phyloP scores from a whole-genome alignment of 1,139 yeast species.

The Yamadazyma blattariae region DNA sequence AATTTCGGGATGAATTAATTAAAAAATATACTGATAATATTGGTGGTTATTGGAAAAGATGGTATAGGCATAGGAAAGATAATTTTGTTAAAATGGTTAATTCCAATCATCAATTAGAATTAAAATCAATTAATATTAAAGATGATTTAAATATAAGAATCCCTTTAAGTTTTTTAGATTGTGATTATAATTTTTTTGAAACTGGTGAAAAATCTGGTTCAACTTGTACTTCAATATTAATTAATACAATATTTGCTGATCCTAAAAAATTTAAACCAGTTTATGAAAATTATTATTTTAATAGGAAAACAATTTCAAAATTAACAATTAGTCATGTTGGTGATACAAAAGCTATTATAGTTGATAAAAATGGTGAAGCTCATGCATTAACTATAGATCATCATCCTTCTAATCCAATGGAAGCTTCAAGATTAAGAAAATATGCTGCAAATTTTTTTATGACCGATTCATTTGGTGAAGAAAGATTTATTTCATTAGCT shows the following conservation, averaged over 20 bases:
- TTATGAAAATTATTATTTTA: constrained; percentile 60
- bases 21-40: constrained; percentile 53
- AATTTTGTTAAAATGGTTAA: constrained; percentile 43
- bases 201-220: constrained; percentile 59
- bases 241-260: constrained; percentile 51
- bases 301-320: constrained; percentile 64
- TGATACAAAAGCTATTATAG: constrained; percentile 84
- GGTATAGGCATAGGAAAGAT: constrained; percentile 53
- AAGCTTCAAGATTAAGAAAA: constrained; percentile 66
- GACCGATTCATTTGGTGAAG: constrained; percentile 94
- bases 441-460: constrained; percentile 71
- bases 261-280: constrained; percentile 21
- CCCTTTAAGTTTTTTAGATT: constrained; percentile 57
- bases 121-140: constrained; percentile 16
- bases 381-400: constrained; percentile 77
- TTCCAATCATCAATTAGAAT: constrained; percentile 20
- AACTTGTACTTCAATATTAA: constrained; percentile 74
- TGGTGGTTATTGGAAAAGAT: constrained; percentile 88
- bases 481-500: constrained; percentile 78
- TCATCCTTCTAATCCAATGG: constrained; percentile 83
- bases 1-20: constrained; percentile 34
- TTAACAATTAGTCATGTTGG: constrained; percentile 90
- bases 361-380: constrained; percentile 74
- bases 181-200: constrained; percentile 51
- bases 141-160: constrained; percentile 61